Conservation (phyloP, 2,329 filamentous ascomycete species). For the Dactylellina leptospora region DNA sequence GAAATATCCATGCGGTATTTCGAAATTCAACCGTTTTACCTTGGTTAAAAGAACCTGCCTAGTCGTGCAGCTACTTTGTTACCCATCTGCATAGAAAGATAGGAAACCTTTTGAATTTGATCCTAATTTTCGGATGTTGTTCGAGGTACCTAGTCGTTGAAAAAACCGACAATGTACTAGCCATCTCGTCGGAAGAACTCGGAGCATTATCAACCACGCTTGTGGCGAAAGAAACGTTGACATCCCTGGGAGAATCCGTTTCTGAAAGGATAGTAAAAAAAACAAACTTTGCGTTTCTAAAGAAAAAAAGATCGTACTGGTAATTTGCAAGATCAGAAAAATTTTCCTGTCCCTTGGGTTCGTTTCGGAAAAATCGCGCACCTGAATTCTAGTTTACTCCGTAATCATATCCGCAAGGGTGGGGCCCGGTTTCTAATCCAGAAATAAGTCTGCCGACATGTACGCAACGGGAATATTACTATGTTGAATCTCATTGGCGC, state of each 20-base stretch:
- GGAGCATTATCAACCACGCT: slow-evolving; percentile 37
- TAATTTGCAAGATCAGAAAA: slow-evolving; percentile 22
- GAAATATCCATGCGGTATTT: no score
- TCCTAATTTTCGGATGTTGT: neutral
- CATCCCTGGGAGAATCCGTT: slow-evolving; percentile 16
- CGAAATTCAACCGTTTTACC: slow-evolving; percentile 17
- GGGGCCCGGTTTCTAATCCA: slow-evolving; percentile 36
- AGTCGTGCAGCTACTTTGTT: no score
- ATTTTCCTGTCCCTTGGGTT: slow-evolving; percentile 13
- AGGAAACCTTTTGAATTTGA: slow-evolving; percentile 13
- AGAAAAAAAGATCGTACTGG: neutral
- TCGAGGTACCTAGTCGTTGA: neutral
- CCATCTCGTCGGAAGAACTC: slow-evolving; percentile 52
- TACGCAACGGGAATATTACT: slow-evolving; percentile 6
- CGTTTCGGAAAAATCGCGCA: slow-evolving; percentile 53
- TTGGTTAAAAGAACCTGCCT: neutral
- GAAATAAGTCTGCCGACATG: slow-evolving; percentile 52
- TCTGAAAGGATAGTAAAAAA: slow-evolving; percentile 13
- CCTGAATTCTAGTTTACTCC: slow-evolving; percentile 16
- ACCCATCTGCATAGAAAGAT: slow-evolving; percentile 7
- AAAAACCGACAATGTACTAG: neutral
- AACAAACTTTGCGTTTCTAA: slow-evolving; percentile 44
- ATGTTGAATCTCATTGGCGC: slow-evolving; percentile 27
- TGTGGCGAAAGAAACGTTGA: slow-evolving; percentile 22
- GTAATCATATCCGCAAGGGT: slow-evolving; percentile 19